phyloP scores from a whole-genome alignment of 495 filamentous ascomycete species.

The Talaromyces borbonicus region DNA sequence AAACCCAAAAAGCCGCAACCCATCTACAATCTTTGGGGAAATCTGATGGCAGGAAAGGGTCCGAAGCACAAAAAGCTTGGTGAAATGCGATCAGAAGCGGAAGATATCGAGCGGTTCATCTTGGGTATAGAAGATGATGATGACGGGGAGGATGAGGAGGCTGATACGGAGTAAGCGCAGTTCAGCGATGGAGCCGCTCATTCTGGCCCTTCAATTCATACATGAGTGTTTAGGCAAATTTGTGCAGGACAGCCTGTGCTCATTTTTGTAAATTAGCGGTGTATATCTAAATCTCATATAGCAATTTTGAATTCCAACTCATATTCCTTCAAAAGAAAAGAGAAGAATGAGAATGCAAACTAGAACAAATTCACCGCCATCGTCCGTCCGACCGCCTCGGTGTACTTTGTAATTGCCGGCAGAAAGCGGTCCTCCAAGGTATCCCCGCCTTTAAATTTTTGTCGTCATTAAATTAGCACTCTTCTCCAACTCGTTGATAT shows the following conservation, averaged over 20 bases:
- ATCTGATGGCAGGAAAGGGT: conserved; percentile 31
- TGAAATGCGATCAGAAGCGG: conserved; percentile 2
- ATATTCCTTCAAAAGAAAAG: no score
- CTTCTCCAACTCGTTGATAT: neutral
- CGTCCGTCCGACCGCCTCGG: neutral
- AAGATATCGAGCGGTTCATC: conserved; percentile 3
- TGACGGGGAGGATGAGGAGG: neutral
- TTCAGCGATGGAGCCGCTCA: no score
- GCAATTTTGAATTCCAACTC: no score
- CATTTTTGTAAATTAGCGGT: no score
- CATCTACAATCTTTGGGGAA: conserved; percentile 35
- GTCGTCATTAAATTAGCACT: neutral
- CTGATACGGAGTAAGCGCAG: neutral
- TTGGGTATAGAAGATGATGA: conserved; percentile 6
- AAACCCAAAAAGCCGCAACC: conserved; percentile 53
- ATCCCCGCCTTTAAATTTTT: neutral
- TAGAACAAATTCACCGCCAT: no score
- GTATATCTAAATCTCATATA: no score
- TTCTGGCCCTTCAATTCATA: neutral
- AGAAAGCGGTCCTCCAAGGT: neutral
- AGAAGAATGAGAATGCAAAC: no score
- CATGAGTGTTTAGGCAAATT: no score
- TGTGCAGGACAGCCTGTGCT: no score
- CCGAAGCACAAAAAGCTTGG: conserved; percentile 1
- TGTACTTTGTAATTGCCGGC: neutral